Percentiles rank a stretch among this genome's conserved stretches.
phyloP scores from a whole-genome alignment of 805 yeast genomes.

The Wickerhamia fluorescens region DNA sequence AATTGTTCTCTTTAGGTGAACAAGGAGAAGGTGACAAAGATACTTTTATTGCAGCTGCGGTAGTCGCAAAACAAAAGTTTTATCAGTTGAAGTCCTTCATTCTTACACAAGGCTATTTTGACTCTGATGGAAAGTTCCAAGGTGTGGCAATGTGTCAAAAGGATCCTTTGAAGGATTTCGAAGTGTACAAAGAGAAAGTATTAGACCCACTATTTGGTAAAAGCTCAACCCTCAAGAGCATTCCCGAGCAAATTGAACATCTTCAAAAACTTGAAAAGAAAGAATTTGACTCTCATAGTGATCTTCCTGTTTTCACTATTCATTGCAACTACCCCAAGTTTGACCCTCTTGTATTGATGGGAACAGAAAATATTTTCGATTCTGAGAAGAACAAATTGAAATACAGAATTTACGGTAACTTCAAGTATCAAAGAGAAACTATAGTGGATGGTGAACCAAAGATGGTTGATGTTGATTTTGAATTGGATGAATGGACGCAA shows the following conservation, averaged over 20 bases:
- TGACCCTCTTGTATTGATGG: conserved; percentile 20
- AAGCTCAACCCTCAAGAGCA: conserved; percentile 5
- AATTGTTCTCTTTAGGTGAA: conserved; percentile 50
- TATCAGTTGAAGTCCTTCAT: conserved; percentile 35
- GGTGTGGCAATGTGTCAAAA: conserved; percentile 24
- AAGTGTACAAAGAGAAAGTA: conserved; percentile 3
- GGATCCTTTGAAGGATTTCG: conserved; percentile 8
- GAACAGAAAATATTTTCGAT: conserved; percentile 20
- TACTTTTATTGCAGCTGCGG: conserved; percentile 14
- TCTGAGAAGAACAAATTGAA: conserved; percentile 15
- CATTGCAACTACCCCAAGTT: conserved; percentile 33
- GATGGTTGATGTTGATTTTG: conserved; percentile 18
- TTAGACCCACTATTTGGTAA: conserved; percentile 4
- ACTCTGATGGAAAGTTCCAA: conserved; percentile 15
- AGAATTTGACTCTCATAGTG: conserved; percentile 11
- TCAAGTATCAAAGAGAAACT: conserved; percentile 10
- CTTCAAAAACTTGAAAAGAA: conserved; percentile 13
- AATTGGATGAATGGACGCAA: conserved; percentile 23
- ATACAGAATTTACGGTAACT: conserved; percentile 21
- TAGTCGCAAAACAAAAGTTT: conserved; percentile 8
- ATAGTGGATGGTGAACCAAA: conserved; percentile 3
- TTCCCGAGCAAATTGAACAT: conserved; percentile 17
- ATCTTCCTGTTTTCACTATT: conserved; percentile 20
- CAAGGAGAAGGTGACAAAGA: conserved; percentile 21
- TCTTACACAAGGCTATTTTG: conserved; percentile 23